Base-by-base conservation (phyloP, 2,329 filamentous ascomycete species). In the Colletotrichum echinochloae region DNA sequence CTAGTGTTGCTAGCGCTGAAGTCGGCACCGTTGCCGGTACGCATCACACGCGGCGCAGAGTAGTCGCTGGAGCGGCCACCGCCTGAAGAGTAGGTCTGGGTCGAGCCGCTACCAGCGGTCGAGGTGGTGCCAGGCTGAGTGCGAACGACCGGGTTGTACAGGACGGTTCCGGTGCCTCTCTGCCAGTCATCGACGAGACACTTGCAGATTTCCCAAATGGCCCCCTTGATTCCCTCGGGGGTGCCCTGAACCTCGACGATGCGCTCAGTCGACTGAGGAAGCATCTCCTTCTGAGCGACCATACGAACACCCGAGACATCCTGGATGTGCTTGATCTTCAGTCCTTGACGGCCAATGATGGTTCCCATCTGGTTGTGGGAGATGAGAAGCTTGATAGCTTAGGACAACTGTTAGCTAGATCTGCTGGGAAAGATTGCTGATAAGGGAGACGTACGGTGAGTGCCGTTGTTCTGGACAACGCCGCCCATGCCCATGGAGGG, bases 311-410 rank as follows among this genome's bases (percentile, higher is more conserved):
- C 95, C 6, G 96, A 98, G 37, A 91, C 91, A 81, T 99, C 96
- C 81, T 99, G 96, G 76, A 99, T 99, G 81, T 98, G 94, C 88
- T 99, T 99, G 87, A 99, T 99, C 87, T 98, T 99, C 75, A 98
- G 88, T 70, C 96, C 96, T 81, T 97, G 93, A 74, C 94, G 91
- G 77, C 96, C 96, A 79, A 99, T 99, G 84, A 99, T 98, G 77
- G 96, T 99, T 73, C 96, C 96, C 96, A 99, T 99, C 84, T 99
- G 96, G 82, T 98, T 98, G 86, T 99, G 95, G 41, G 96, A 99
- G 82, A 99, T 98, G 80, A 99, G 91, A 39, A 99, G 91, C 79
- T 97, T 97, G 81, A 99, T 93, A 72, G 96, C 96, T 99, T 75
- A 28, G 72, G 49, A 23, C 46, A 35, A 8, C 16, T 26, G 69